Conservation (phyloP, 1,284 basidiomycete species). For the Melampsora abietis-canadensis region DNA sequence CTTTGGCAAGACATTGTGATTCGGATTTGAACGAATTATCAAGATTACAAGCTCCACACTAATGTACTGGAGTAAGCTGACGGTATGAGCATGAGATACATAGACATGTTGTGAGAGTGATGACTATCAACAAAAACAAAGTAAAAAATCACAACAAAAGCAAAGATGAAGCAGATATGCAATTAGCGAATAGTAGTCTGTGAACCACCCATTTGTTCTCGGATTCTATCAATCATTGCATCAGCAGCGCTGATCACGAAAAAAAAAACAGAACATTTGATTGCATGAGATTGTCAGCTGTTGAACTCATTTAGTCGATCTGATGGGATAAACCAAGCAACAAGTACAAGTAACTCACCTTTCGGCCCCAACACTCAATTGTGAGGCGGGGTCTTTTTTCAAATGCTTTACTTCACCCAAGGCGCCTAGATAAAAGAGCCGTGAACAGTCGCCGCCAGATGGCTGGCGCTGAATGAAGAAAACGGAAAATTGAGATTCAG, state of each 20-base stretch:
- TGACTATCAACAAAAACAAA: too few species aligned
- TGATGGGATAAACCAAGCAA: background rate
- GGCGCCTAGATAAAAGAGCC: conserved; percentile 33
- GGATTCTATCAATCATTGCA: conserved; percentile 25
- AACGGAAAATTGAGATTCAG: background rate
- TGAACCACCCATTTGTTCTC: conserved; percentile 41
- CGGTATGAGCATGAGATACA: too few species aligned
- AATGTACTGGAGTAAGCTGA: too few species aligned
- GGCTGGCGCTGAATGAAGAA: conserved; percentile 16
- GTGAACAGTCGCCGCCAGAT: conserved; percentile 24
- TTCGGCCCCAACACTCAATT: conserved; percentile 37
- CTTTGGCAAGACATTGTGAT: too few species aligned
- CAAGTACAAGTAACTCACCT: conserved; percentile 10
- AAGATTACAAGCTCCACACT: too few species aligned
- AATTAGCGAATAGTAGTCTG: conserved; percentile 42
- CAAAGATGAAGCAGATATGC: too few species aligned
- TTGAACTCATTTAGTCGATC: background rate
- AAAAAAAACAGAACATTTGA: background rate
- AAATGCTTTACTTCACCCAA: conserved; percentile 42
- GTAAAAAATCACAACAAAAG: too few species aligned
- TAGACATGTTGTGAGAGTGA: too few species aligned
- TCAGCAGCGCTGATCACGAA: conserved; percentile 24
- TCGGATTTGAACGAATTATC: too few species aligned
- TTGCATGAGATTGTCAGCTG: background rate
- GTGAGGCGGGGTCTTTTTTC: conserved; percentile 38